Evolutionary conservation across 352 stramenopile species (phyloP), one percentile per base, ranked within the genome.

Genomic region (Phytophthora sojae): DNA sequence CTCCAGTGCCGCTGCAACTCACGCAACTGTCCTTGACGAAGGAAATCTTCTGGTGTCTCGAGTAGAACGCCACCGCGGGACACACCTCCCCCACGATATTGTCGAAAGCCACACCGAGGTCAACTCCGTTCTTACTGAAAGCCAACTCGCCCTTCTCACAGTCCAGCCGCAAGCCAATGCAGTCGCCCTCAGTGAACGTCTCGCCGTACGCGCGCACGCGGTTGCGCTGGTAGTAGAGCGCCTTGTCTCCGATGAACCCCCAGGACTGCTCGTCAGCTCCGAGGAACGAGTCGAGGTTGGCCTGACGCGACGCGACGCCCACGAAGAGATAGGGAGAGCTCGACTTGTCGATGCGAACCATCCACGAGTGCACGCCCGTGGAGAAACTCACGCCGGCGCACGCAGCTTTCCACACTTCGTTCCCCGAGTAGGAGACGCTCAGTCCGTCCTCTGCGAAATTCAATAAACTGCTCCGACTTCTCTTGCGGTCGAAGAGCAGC

Each of bases 171-270:
- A 96, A 85, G 1, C 87, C 86, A 26, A 99, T 90, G 42, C 86
- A 75, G 55, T 98, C 95, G 1, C 92, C 92, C 76, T 97, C 86
- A 0, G 75, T 73, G 72, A 97, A 99, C 1, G 50, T 69, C 14
- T 95, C 89, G 6, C 95, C 94, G 56, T 97, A 99, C 25, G 92
- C 75, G 6, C 90, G 93, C 7, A 98, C 57, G 8, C 98, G 98
- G 62, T 97, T 98, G 23, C 97, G 85, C 65, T 99, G 97, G 70
- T 99, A 98, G 76, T 99, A 99, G 14, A 99, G 79, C n/a, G 97
- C 97, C 71, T 98, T 97, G 57, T 99, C 98, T 0, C 97, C 98
- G 59, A 99, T 99, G 59, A 98, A 98, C 8, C 98, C 98, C 98
- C 98, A 99, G 0, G 97, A 98, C 45, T 99, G 89, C 30, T 98